Conservation (phyloP, 116 monocot genomes). For the Zostera marina region DNA sequence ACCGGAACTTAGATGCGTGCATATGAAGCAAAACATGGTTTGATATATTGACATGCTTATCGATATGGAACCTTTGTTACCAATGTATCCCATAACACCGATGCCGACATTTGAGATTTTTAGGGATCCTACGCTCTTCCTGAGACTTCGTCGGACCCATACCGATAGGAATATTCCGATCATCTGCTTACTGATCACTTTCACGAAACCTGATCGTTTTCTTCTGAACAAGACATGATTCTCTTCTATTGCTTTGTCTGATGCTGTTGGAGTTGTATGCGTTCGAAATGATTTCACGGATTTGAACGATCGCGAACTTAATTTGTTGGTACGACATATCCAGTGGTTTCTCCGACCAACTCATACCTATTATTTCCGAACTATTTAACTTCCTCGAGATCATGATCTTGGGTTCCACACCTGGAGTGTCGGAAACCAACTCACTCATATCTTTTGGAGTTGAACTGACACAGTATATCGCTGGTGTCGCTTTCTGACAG, state of each 20-base stretch:
- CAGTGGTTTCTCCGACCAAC: constrained; percentile 46
- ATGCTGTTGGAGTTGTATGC: not conserved
- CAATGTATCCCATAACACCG: constrained; percentile 63
- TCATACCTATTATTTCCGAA: constrained; percentile 47
- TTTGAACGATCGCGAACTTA: not conserved
- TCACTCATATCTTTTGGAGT: no score
- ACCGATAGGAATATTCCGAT: constrained; percentile 47
- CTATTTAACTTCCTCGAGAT: constrained; percentile 22
- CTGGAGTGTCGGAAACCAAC: no score
- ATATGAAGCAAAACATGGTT: constrained; percentile 16
- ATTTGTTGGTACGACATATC: constrained; percentile 22
- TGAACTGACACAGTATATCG: not conserved
- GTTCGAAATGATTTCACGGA: no score
- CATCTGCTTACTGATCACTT: constrained; percentile 79
- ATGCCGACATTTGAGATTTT: constrained; percentile 56
- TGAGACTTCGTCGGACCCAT: constrained; percentile 35
- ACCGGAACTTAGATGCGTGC: constrained; percentile 13
- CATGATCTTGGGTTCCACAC: constrained; percentile 7
- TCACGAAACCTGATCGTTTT: constrained; percentile 47
- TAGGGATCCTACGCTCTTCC: constrained; percentile 35
- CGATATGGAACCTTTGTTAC: constrained; percentile 39
- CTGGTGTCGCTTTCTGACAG: constrained; percentile 50
- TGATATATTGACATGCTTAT: constrained; percentile 20
- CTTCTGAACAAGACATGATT: constrained; percentile 13
- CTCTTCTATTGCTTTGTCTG: constrained; percentile 8